Base-by-base conservation (phyloP, 441 rosid genomes). In the Erodium trifolium region DNA sequence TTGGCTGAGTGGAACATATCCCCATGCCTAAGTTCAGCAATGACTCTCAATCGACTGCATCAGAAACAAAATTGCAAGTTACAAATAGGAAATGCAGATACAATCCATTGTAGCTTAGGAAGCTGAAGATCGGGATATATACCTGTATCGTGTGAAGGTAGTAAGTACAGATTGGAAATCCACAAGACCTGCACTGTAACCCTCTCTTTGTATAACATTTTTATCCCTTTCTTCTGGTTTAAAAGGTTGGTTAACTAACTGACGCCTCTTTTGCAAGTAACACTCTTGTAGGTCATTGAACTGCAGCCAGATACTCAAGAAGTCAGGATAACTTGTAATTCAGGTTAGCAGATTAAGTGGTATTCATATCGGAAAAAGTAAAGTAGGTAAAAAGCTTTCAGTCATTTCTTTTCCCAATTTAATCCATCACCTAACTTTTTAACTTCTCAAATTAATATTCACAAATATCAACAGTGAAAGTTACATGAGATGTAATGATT, bases 1-100 rank as follows among this genome's bases (percentile, higher is more conserved):
- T 95, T 95, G 79, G 98, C 97, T 34, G 99, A 85, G 88, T 92
- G 99, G 79, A 95, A 95, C 73, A 90, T 76, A 82, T 92, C 99
- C 68, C 89, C 97, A 75, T 90, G 99, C 82, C 95, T 82, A 70
- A 89, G 89, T 71, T 95, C 98, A 69, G 98, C 99, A 76, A 95
- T 89, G 65, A 89, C 99, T 85, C 97, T 88, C 78, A 95, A 79
- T 63, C 97, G 96, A 76, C 99, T 92, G 90, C 65, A 70, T 63
- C 71, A 68, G 66, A 71, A 65, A 55, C 41, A 18, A 47, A 47
- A 73, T 0, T 65, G 34, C 34, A 57, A 62, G 67, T 11, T 37
- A 5, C 64, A 67, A 53, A 71, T 71, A 72, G 12, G 51, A 64
- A 43, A 57, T 29, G 57, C 29, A 19, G 39, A 67, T 9, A n/a